These are phyloP conservation scores for Phytopythium sindhum DNA, from an alignment of 352 stramenopile genomes.

Conservation along the genomic window DNA sequence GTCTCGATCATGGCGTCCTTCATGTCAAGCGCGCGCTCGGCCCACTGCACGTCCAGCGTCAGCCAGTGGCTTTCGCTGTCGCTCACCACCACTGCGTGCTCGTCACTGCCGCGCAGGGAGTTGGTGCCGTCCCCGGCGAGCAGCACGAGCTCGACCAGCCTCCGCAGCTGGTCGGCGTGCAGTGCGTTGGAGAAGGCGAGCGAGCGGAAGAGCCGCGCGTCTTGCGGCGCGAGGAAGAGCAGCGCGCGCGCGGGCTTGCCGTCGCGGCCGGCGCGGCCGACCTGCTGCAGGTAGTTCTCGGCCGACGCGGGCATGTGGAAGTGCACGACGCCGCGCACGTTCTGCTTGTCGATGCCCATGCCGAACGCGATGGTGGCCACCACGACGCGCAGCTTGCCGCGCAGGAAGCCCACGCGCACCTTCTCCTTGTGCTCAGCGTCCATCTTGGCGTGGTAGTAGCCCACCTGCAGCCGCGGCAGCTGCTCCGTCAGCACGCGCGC, in stretches of 20 bases:
- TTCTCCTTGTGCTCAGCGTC: conserved; percentile 75
- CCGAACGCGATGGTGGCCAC: conserved; percentile 98
- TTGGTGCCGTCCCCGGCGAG: conserved; percentile 4
- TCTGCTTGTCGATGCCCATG: conserved; percentile 98
- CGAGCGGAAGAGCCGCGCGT: conserved; percentile 67
- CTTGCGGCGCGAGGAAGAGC: conserved; percentile 62
- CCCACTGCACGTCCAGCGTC: conserved; percentile 52
- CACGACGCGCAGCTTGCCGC: conserved; percentile 85
- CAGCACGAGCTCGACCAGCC: conserved; percentile 42
- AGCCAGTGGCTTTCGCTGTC: conserved; percentile 21
- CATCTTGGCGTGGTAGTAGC: conserved; percentile 94
- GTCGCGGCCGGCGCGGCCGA: conserved; percentile 94
- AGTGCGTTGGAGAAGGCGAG: conserved; percentile 71
- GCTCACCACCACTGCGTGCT: conserved; percentile 29
- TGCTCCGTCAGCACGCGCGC: conserved; percentile 60
- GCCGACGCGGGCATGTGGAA: conserved; percentile 95
- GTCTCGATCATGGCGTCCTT: conserved; percentile 74
- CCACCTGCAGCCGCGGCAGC: conserved; percentile 47
- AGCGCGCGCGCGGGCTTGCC: conserved; percentile 72
- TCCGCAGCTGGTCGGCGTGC: conserved; percentile 43
- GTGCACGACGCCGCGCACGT: conserved; percentile 98
- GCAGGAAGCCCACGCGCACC: conserved; percentile 82
- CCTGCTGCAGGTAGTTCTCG: conserved; percentile 98
- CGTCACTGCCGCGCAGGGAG: background rate
- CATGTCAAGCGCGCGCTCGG: conserved; percentile 66